phyloP scores from a whole-genome alignment of 192 early-diverging fungal species.

The Geosiphon pyriformis region DNA sequence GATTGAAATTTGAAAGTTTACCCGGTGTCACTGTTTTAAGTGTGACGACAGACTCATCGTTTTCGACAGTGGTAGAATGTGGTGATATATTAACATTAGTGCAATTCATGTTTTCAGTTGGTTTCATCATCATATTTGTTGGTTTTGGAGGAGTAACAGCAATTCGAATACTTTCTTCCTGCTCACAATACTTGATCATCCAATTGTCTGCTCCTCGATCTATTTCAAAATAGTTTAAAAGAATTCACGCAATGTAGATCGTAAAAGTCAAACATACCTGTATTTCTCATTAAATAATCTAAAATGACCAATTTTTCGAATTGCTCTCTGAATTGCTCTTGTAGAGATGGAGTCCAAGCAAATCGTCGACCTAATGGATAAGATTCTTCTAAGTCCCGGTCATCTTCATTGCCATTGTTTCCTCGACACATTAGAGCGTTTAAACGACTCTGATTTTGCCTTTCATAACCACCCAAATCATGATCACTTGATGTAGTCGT shows the following conservation, averaged over 20 bases:
- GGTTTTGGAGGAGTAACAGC: not conserved
- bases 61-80: no score
- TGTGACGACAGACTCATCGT: no score
- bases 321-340: slow-evolving; percentile 49
- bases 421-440: slow-evolving; percentile 2
- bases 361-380: slow-evolving; percentile 28
- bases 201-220: slow-evolving; percentile 73
- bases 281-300: slow-evolving; percentile 90
- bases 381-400: slow-evolving; percentile 12
- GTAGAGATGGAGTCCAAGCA: slow-evolving; percentile 44
- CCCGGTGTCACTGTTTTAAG: no score
- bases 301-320: slow-evolving; percentile 82
- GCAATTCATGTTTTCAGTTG: not conserved
- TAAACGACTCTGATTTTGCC: slow-evolving; percentile 6
- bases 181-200: slow-evolving; percentile 74
- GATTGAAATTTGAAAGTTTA: no score
- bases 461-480: slow-evolving; percentile 11
- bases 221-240: slow-evolving; percentile 5
- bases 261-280: slow-evolving; percentile 45
- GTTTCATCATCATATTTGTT: not conserved
- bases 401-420: not conserved
- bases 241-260: not conserved
- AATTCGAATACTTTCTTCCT: slow-evolving; percentile 28
- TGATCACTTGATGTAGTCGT: not conserved
- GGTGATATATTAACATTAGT: no score